phyloP scores from a whole-genome alignment of 108 stramenopile species.

The Nannochloropsis granulata region DNA sequence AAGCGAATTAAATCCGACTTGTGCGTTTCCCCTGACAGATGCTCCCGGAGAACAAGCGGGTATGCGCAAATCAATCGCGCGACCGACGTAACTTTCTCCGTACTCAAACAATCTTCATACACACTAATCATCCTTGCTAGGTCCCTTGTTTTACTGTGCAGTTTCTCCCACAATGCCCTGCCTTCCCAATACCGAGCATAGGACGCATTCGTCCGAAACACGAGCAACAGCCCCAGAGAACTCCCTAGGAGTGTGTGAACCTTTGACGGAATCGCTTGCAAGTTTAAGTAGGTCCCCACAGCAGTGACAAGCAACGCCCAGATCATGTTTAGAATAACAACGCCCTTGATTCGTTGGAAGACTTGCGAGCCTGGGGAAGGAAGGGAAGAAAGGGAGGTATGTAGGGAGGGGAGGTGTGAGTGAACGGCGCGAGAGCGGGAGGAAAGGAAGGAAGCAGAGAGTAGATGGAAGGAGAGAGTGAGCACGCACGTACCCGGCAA shows the following conservation, averaged over 20 bases:
- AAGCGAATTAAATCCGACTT: constrained; percentile 3
- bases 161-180: constrained; percentile 62
- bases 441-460: constrained; percentile 15
- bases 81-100: constrained; percentile 17
- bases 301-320: constrained; percentile 6
- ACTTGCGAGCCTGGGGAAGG: not conserved
- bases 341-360: not conserved
- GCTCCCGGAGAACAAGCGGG: constrained; percentile 38
- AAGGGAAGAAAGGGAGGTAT: not conserved
- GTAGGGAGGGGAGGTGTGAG: not conserved
- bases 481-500: constrained; percentile 60
- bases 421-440: not conserved
- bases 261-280: constrained; percentile 42
- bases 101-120: constrained; percentile 47
- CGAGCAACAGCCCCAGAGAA: constrained; percentile 66
- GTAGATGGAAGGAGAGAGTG: constrained; percentile 52
- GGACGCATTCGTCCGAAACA: constrained; percentile 72
- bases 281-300: constrained; percentile 10
- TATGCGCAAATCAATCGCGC: constrained; percentile 24
- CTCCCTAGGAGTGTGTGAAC: constrained; percentile 61
- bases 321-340: constrained; percentile 16
- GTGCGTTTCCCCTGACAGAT: constrained; percentile 30
- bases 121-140: constrained; percentile 51
- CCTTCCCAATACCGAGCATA: constrained; percentile 83
- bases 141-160: constrained; percentile 49